Conservation (phyloP, 768 basidiomycete genomes). For the Boletus edulis region DNA sequence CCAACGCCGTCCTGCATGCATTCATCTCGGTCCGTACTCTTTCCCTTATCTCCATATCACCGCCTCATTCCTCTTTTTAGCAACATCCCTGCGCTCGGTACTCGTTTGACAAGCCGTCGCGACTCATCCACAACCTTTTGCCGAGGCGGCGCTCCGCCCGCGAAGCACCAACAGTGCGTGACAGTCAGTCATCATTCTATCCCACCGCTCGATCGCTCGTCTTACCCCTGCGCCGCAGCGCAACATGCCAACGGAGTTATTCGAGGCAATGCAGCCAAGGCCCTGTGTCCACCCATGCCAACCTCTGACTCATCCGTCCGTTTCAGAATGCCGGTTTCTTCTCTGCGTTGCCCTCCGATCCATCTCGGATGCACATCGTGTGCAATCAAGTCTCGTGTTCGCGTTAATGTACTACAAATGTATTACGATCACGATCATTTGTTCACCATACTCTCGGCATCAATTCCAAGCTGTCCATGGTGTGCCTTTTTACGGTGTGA, state of each 20-base stretch:
- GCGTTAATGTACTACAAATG: conserved; percentile 15
- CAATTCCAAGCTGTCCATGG: conserved; percentile 60
- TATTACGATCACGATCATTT: conserved; percentile 27
- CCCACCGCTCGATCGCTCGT: conserved; percentile 6
- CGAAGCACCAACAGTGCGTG: conserved; percentile 51
- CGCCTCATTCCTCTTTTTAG: conserved; percentile 3
- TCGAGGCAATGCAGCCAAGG: conserved; percentile 67
- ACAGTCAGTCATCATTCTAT: conserved; percentile 38
- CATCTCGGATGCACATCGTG: conserved; percentile 58
- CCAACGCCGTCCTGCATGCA: conserved; percentile 35
- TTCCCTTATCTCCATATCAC: not conserved
- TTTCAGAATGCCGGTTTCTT: conserved; percentile 63
- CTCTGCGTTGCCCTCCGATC: conserved; percentile 67
- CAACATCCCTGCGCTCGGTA: conserved; percentile 45
- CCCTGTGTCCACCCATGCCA: conserved; percentile 1
- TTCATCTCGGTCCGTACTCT: conserved; percentile 42
- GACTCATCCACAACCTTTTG: conserved; percentile 60
- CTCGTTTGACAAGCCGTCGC: conserved; percentile 59
- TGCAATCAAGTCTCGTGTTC: conserved; percentile 60
- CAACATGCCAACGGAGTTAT: conserved; percentile 59
- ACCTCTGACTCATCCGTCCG: conserved; percentile 4
- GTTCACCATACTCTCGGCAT: conserved; percentile 31
- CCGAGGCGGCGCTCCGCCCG: conserved; percentile 38
- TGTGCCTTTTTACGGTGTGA: conserved; percentile 61
- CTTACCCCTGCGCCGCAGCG: conserved; percentile 39